Evolutionary conservation across 2,329 filamentous ascomycete genomes (phyloP).

Genomic region (Emmonsiellopsis sp.): DNA sequence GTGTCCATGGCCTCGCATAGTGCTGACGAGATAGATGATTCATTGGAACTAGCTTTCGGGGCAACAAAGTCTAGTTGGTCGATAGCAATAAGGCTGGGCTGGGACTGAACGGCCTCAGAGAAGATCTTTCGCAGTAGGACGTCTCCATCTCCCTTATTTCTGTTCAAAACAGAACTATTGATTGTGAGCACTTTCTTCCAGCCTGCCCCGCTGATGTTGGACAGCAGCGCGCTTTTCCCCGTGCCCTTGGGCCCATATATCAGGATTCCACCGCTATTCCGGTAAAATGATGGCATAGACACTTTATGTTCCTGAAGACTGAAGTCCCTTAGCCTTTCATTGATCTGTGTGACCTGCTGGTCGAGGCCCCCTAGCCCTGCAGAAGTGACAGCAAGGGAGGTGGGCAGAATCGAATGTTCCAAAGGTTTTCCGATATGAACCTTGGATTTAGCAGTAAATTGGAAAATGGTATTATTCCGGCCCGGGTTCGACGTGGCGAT

Average conservation of each 20-base stretch:
- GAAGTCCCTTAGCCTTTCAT: slow-evolving; percentile 55
- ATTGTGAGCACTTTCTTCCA: slow-evolving; percentile 60
- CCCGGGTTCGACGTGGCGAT: slow-evolving; percentile 45
- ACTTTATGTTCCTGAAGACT: slow-evolving; percentile 23
- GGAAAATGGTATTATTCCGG: slow-evolving; percentile 32
- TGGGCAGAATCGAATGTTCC: slow-evolving; percentile 5
- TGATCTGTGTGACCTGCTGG: slow-evolving; percentile 55
- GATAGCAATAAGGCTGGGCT: slow-evolving; percentile 71
- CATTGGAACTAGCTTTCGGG: slow-evolving; percentile 45
- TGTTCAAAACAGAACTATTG: slow-evolving; percentile 24
- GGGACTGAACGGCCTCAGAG: slow-evolving; percentile 55
- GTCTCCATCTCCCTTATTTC: slow-evolving; percentile 35
- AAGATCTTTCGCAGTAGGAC: slow-evolving; percentile 59
- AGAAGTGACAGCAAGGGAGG: slow-evolving; percentile 24
- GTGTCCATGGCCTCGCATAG: slow-evolving; percentile 34
- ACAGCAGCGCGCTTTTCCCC: slow-evolving; percentile 69
- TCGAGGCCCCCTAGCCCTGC: slow-evolving; percentile 59
- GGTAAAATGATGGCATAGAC: slow-evolving; percentile 33
- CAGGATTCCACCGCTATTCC: slow-evolving; percentile 51
- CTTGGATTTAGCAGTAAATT: slow-evolving; percentile 25
- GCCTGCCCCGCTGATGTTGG: slow-evolving; percentile 55
- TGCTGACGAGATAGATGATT: slow-evolving; percentile 28
- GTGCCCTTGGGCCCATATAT: slow-evolving; percentile 77
- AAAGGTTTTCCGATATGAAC: slow-evolving; percentile 22
- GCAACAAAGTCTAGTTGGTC: slow-evolving; percentile 68